phyloP scores from a whole-genome alignment of 2,329 filamentous ascomycete genomes.

The Escovopsis sp. region DNA sequence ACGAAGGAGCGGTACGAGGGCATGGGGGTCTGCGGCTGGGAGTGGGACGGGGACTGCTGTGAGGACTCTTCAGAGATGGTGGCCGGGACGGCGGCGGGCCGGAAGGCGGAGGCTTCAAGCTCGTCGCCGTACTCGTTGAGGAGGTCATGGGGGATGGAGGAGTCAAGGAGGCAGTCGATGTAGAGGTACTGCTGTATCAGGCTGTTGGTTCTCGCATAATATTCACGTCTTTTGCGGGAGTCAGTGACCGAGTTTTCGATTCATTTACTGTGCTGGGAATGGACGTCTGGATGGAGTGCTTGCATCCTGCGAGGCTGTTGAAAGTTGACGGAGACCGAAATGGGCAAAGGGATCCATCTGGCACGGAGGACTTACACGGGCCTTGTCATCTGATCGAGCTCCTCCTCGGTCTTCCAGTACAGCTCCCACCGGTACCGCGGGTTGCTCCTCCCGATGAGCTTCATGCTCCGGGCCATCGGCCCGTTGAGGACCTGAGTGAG shows the following conservation, averaged over 20 bases:
- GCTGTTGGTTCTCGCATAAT: constrained; percentile 81
- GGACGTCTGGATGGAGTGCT: too few species aligned
- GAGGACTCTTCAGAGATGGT: constrained; percentile 60
- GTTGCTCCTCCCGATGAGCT: constrained; percentile 78
- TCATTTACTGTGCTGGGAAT: too few species aligned
- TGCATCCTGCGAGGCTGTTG: too few species aligned
- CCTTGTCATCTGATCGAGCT: constrained; percentile 56
- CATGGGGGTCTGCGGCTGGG: constrained; percentile 13
- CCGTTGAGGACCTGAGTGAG: constrained; percentile 43
- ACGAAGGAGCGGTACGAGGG: constrained; percentile 18
- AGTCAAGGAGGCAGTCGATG: constrained; percentile 81
- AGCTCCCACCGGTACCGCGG: constrained; percentile 72
- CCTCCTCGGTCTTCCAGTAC: constrained; percentile 70
- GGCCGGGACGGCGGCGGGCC: constrained; percentile 45
- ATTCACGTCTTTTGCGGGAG: constrained; percentile 41
- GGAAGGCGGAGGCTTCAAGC: constrained; percentile 38
- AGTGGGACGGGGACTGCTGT: constrained; percentile 14
- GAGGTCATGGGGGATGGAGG: constrained; percentile 78
- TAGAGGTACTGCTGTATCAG: constrained; percentile 86
- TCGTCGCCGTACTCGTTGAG: constrained; percentile 72
- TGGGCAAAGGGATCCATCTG: too few species aligned
- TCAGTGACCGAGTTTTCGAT: not conserved
- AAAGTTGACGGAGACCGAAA: too few species aligned
- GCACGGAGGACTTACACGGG: constrained; percentile 47
- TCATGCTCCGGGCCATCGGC: constrained; percentile 67